Evolutionary conservation across 257 asterid species (phyloP).

Genomic region (Marsdenia floribunda): DNA sequence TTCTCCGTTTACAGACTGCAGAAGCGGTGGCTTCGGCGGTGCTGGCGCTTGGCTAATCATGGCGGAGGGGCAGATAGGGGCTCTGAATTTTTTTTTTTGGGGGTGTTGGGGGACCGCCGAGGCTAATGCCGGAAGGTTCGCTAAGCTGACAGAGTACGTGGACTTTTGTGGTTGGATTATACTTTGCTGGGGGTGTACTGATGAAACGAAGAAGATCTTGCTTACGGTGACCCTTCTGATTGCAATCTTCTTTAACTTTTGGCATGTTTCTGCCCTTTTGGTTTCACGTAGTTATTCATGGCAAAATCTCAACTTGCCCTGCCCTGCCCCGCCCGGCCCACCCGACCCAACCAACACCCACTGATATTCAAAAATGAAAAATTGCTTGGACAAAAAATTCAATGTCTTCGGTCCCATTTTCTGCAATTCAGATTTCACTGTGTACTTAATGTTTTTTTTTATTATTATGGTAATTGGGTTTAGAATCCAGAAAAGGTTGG

Average conservation of each 20-base stretch:
- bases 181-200: background rate
- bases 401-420: no score
- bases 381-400: no score
- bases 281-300: no score
- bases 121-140: no score
- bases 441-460: no score
- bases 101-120: constrained; percentile 11
- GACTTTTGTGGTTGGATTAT: constrained; percentile 10
- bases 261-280: background rate
- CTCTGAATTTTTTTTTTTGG: background rate
- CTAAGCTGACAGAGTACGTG: background rate
- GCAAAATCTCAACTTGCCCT: no score
- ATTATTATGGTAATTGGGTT: no score
- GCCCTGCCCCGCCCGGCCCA: no score
- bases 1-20: background rate
- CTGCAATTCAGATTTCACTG: no score
- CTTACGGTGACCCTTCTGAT: background rate
- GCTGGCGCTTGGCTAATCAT: constrained; percentile 3
- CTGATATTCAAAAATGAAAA: no score
- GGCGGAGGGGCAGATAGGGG: background rate
- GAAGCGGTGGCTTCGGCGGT: background rate
- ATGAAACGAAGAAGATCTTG: constrained; percentile 8
- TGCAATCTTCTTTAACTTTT: constrained; percentile 2
- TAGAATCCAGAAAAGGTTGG: no score
- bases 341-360: background rate